A percentile compares a stretch with the other conserved stretches of the same genome.
phyloP scores from a whole-genome alignment of 1,284 basidiomycete species.

The Porogramme epimiltina region DNA sequence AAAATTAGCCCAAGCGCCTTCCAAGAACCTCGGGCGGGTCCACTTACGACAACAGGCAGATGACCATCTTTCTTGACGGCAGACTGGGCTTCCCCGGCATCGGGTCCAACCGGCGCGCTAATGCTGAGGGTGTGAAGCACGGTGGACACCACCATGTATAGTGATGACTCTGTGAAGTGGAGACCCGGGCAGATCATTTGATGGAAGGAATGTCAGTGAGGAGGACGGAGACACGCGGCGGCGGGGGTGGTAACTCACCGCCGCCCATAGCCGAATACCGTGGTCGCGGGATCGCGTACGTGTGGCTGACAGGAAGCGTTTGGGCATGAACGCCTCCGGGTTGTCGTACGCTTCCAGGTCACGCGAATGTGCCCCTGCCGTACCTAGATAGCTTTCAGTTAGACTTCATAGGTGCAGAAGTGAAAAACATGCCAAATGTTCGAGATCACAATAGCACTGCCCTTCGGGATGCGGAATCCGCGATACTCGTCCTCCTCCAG shows the following conservation, averaged over 20 bases:
- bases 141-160: background rate
- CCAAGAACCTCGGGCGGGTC: too few species aligned
- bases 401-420: too few species aligned
- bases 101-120: background rate
- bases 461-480: slow-evolving; percentile 31
- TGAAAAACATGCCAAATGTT: slow-evolving; percentile 28
- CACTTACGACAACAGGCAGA: too few species aligned
- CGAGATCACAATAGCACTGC: slow-evolving; percentile 26
- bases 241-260: slow-evolving; percentile 18
- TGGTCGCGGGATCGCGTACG: slow-evolving; percentile 29
- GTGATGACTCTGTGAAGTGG: background rate
- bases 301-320: slow-evolving; percentile 34
- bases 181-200: slow-evolving; percentile 8
- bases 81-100: background rate
- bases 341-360: slow-evolving; percentile 33
- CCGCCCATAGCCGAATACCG: slow-evolving; percentile 37
- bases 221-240: too few species aligned
- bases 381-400: background rate
- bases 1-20: too few species aligned
- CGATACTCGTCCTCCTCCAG: slow-evolving; percentile 32
- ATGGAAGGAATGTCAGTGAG: too few species aligned
- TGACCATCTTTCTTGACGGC: background rate
- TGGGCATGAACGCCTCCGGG: slow-evolving; percentile 37
- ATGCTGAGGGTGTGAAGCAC: slow-evolving; percentile 2
- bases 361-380: slow-evolving; percentile 26